Conservation (phyloP, 805 yeast species). For the Metschnikowia kunwiensis region DNA sequence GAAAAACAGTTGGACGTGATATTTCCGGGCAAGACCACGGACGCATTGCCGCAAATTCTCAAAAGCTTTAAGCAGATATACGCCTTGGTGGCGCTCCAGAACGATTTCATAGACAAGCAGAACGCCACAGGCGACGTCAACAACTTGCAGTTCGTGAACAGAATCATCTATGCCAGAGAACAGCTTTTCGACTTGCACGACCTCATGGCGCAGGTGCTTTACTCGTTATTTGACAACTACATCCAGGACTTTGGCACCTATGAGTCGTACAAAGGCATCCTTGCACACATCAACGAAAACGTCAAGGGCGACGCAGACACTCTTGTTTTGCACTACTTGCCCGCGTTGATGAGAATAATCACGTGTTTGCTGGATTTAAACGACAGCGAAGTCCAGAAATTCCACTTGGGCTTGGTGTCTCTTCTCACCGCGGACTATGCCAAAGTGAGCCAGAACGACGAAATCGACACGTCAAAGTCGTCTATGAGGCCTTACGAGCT, state of each 20-base stretch:
- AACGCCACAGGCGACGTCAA: slow-evolving; percentile 52
- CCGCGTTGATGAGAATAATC: slow-evolving; percentile 50
- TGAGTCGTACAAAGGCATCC: slow-evolving; percentile 36
- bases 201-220: slow-evolving; percentile 60
- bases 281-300: slow-evolving; percentile 42
- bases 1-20: slow-evolving; percentile 24
- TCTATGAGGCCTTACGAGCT: slow-evolving; percentile 37
- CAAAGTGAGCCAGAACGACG: slow-evolving; percentile 20
- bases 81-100: slow-evolving; percentile 49
- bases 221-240: slow-evolving; percentile 45
- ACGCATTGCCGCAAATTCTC: slow-evolving; percentile 43
- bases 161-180: slow-evolving; percentile 56
- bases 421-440: slow-evolving; percentile 25
- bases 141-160: slow-evolving; percentile 35
- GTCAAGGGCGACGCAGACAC: slow-evolving; percentile 56
- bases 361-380: slow-evolving; percentile 41
- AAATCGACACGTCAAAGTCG: slow-evolving; percentile 33
- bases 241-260: slow-evolving; percentile 27
- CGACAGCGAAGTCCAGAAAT: slow-evolving; percentile 30
- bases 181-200: slow-evolving; percentile 69
- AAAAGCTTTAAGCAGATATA: slow-evolving; percentile 59
- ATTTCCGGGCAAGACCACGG: slow-evolving; percentile 12
- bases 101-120: slow-evolving; percentile 45
- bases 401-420: slow-evolving; percentile 41
- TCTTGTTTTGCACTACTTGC: slow-evolving; percentile 61